Evolutionary conservation across 2,329 filamentous ascomycete genomes (phyloP), one percentile per base, ranked within the genome.

Genomic region (Thelonectria blattea): DNA sequence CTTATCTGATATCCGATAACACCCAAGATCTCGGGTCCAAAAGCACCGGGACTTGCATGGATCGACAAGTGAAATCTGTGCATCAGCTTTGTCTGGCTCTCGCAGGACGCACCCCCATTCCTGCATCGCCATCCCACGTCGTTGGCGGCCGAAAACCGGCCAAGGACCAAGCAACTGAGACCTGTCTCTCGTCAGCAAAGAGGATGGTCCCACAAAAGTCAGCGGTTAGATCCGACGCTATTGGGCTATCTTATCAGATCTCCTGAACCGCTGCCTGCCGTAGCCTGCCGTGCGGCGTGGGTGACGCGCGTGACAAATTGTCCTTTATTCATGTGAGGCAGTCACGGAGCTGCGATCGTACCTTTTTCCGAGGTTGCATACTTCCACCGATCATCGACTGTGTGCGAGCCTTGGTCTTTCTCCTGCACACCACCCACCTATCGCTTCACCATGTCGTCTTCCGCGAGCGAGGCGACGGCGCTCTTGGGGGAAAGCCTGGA

Each of bases 161-260:
- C 47, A 18, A 37, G 30, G 20, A 48, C 54, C 43, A 43, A 46
- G 34, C 45, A 42, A 27, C 47, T 45, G 53, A 47, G 37, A 46
- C 43, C n/a, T 11, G 20, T 15, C 22, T 56, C 37, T 45, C 37
- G 47, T 56, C 54, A 56, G 54, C 54, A 39, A 18, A 39, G 42
- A 27, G 15, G 24, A 20, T 8, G 17, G 56, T 15, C 34, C 56
- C 56, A 52, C 47, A 56, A 30, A 68, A 17, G 37, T 8, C 30
- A 24, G 5, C 67, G 67, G 67, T 39, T 69, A 65, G 61, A 69
- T 69, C 67, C 67, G 67, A 60, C 22, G 24, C 62, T 20, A 69
- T 69, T 69, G 67, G 67, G 58, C 57, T 17, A 69, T 69, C 67
- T 69, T 69, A 69, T 69, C 67, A 67, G 67, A 69, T 69, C 52